Evolutionary conservation across 768 basidiomycete genomes (phyloP), one percentile per base, ranked within the genome.

Genomic region (Phaffia tasmanica): DNA sequence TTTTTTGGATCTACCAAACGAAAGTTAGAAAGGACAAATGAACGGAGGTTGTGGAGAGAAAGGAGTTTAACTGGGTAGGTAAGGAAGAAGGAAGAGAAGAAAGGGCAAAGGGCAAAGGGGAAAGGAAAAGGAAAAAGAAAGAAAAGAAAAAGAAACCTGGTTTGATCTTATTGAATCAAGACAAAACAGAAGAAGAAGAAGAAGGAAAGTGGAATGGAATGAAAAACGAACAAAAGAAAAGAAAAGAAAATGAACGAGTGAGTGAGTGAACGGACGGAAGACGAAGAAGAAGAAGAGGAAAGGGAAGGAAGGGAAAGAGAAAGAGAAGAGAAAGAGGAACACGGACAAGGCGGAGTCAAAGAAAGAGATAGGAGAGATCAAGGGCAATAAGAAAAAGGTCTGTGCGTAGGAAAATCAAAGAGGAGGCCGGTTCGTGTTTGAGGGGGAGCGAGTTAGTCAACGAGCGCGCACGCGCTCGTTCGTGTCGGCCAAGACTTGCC

Each of bases 121-220:
- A 49, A 53, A 4, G 42, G 25, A n/a, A 49, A 35, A 25, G 5
- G 48, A 23, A 35, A 49, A 35, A 21, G 25, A 51, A 25, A 35
- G 21, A 23, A 49, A 18, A 21, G 30, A 35, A 9, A 29, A 30
- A 48, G 29, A n/a, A n/a, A n/a, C n/a, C n/a, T n/a, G n/a, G n/a
- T n/a, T 18, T 9, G 4, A 53, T 32, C 35, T 42, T 19, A 53
- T 14, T 7, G 21, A 54, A 42, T 5, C 5, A 18, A n/a, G 53
- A 54, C 53, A 54, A 54, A 54, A 54, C 53, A 54, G 53, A 54
- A 54, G 16, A 27, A 54, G 53, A 27, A 54, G 16, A 18, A 54
- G 53, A 50, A 50, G 49, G n/a, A 50, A 50, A 50, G n/a, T 15
- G n/a, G n/a, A 50, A 50, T 15, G n/a, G 35, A 15, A 47, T 32